Conservation (phyloP, 192 early-diverging fungal genomes). For the Coemansia sp. region DNA sequence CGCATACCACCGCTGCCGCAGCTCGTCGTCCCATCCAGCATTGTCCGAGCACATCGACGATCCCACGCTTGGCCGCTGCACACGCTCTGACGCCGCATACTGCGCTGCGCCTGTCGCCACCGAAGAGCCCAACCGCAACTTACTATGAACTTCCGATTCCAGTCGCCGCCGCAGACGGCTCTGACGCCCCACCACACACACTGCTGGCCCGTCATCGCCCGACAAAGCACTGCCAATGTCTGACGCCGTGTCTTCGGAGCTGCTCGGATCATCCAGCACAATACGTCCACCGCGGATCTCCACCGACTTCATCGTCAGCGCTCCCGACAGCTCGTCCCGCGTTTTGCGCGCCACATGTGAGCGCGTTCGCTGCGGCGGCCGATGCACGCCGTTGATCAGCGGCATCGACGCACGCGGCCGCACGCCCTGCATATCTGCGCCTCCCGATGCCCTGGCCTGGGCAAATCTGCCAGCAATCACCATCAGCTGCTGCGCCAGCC, state of each 20-base stretch:
- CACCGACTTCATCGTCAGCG: slow-evolving; percentile 54
- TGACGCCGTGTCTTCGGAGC: slow-evolving; percentile 26
- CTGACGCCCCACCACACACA: not conserved
- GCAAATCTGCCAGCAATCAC: slow-evolving; percentile 22
- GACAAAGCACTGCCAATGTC: not conserved
- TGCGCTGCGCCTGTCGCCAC: not conserved
- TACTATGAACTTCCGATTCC: not conserved
- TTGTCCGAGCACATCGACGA: slow-evolving; percentile 13
- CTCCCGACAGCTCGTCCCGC: slow-evolving; percentile 41
- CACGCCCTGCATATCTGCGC: slow-evolving; percentile 10
- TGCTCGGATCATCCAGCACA: slow-evolving; percentile 48
- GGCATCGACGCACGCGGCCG: slow-evolving; percentile 54
- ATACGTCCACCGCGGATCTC: slow-evolving; percentile 54
- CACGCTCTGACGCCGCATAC: not conserved
- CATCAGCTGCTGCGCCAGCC: slow-evolving; percentile 32
- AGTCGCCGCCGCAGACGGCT: slow-evolving; percentile 3
- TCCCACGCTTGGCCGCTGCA: slow-evolving; percentile 13
- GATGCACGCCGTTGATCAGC: slow-evolving; percentile 22
- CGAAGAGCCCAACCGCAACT: not conserved
- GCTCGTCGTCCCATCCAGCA: slow-evolving; percentile 32
- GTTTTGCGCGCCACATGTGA: slow-evolving; percentile 26
- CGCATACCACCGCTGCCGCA: slow-evolving; percentile 48
- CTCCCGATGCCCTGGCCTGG: not conserved
- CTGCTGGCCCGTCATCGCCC: not conserved
- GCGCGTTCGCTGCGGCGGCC: slow-evolving; percentile 36